Evolutionary conservation across 2,329 filamentous ascomycete genomes (phyloP).

Genomic region (Penicillium sp.): DNA sequence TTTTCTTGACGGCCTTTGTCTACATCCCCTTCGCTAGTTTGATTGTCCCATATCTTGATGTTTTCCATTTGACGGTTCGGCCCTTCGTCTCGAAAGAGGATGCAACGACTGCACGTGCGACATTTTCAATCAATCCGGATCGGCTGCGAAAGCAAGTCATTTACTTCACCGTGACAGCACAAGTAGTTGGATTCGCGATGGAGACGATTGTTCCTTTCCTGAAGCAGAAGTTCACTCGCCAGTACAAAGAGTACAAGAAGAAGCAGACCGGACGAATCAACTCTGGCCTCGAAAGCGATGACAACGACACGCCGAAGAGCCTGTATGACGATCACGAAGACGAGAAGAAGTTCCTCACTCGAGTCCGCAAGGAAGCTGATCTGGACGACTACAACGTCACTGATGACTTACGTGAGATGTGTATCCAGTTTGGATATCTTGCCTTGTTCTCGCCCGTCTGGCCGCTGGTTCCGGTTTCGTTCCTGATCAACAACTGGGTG

Average conservation of each 20-base stretch:
- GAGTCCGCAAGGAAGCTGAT: conserved; percentile 84
- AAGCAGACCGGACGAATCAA: conserved; percentile 32
- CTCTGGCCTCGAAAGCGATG: conserved; percentile 26
- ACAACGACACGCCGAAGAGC: conserved; percentile 36
- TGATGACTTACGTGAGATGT: conserved; percentile 90
- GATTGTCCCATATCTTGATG: conserved; percentile 84
- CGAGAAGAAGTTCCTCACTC: conserved; percentile 78
- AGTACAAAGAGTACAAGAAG: conserved; percentile 59
- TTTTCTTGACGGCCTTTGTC: conserved; percentile 89
- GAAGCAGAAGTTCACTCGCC: conserved; percentile 78
- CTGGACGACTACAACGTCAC: conserved; percentile 91
- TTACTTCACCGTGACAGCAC: conserved; percentile 95
- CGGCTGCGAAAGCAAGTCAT: conserved; percentile 90
- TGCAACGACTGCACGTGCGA: conserved; percentile 59
- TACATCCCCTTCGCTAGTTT: conserved; percentile 90
- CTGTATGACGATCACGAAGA: conserved; percentile 71
- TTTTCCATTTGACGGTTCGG: conserved; percentile 79
- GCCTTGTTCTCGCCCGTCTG: conserved; percentile 92
- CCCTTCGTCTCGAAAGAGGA: conserved; percentile 78
- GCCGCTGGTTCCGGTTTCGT: conserved; percentile 87
- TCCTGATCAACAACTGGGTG: conserved; percentile 95
- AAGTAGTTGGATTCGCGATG: conserved; percentile 85
- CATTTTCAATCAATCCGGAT: conserved; percentile 83
- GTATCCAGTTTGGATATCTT: conserved; percentile 87
- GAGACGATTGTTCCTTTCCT: conserved; percentile 86